phyloP scores from a whole-genome alignment of 139 green algal species.

The Auxenochlorella pyrenoidosa region DNA sequence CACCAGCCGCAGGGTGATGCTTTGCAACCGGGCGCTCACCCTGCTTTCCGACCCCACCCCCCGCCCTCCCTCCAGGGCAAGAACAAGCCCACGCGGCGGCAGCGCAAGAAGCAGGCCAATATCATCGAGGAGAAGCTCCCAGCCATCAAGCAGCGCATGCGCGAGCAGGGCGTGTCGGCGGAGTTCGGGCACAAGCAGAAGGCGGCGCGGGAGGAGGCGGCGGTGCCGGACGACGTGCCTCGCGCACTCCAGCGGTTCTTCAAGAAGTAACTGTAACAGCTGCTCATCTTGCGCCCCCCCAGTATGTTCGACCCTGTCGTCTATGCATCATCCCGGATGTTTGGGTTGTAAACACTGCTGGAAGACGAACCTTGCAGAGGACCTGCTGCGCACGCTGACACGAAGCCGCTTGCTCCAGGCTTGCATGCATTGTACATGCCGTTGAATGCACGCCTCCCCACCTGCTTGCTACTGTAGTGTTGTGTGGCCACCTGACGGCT shows the following conservation, averaged over 20 bases:
- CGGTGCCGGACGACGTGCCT: slow-evolving; percentile 62
- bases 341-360: no score
- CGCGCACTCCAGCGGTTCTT: slow-evolving; percentile 76
- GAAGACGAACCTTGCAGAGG: no score
- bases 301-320: no score
- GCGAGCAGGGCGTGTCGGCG: slow-evolving; percentile 46
- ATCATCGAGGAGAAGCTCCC: slow-evolving; percentile 83
- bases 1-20: no score
- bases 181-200: slow-evolving; percentile 29
- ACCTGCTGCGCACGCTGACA: not conserved
- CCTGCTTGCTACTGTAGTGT: no score
- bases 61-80: slow-evolving; percentile 74
- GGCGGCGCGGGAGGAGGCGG: not conserved
- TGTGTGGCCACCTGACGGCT: no score
- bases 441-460: no score
- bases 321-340: no score
- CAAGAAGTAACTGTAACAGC: slow-evolving; percentile 25
- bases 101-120: slow-evolving; percentile 92
- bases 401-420: not conserved
- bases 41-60: not conserved
- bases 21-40: not conserved
- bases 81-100: slow-evolving; percentile 84
- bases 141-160: slow-evolving; percentile 41
- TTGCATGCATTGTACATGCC: not conserved
- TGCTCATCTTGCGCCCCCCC: not conserved